These are phyloP conservation scores for Dillenia suffruticosa DNA, from an alignment of 164 flowering plant species.

Conservation along the genomic window DNA sequence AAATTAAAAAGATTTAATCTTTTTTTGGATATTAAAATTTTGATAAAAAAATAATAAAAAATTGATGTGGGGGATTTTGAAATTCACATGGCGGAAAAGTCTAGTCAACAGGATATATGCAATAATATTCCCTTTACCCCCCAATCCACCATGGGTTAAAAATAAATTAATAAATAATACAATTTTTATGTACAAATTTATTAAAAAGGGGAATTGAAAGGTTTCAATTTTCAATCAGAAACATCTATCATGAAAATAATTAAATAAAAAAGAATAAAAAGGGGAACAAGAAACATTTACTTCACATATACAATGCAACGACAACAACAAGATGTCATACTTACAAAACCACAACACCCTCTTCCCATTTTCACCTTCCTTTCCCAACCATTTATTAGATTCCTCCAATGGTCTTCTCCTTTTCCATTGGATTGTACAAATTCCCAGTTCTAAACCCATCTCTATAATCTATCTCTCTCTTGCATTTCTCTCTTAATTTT, in stretches of 20 bases:
- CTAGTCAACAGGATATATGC: conserved; percentile 38
- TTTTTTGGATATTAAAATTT: too few species aligned
- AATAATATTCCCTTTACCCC: conserved; percentile 18
- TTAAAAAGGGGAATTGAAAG: conserved; percentile 6
- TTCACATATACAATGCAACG: conserved; percentile 38
- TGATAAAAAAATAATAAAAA: too few species aligned
- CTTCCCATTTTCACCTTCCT: conserved; percentile 36
- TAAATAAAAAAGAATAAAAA: conserved; percentile 20
- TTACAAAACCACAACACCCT: conserved; percentile 23
- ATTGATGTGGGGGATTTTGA: too few species aligned
- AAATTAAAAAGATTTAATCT: too few species aligned
- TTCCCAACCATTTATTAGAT: conserved; percentile 55
- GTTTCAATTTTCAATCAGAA: conserved; percentile 21
- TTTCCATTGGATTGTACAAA: conserved; percentile 47
- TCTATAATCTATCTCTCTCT: conserved; percentile 18
- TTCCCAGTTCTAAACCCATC: conserved; percentile 40
- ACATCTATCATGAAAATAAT: too few species aligned
- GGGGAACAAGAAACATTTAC: conserved; percentile 54
- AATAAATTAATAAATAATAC: not conserved
- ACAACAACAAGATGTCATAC: conserved; percentile 39
- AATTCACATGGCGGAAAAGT: conserved; percentile 20
- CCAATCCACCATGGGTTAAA: too few species aligned
- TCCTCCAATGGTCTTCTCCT: conserved; percentile 47
- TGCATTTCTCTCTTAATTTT: conserved; percentile 1
- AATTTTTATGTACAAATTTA: not conserved